These are phyloP conservation scores for Trichaptum fuscoviolaceum DNA, from an alignment of 768 basidiomycete species.

Conservation along the genomic window DNA sequence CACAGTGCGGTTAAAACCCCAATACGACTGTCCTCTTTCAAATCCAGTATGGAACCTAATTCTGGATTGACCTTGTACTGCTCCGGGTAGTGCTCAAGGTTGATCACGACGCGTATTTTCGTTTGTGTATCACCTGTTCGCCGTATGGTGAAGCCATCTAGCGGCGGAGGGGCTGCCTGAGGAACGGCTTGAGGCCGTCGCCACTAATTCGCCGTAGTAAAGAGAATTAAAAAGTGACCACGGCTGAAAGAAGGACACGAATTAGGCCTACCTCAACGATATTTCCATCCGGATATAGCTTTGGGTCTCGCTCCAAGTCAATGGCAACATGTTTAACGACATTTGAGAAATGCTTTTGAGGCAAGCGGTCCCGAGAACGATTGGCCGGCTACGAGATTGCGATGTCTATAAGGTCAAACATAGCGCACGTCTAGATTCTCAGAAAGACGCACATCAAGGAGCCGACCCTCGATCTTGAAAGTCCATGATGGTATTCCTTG, in stretches of 20 bases:
- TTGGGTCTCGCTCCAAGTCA: conserved; percentile 82
- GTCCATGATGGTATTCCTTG: conserved; percentile 89
- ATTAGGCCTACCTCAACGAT: conserved; percentile 70
- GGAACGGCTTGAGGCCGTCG: conserved; percentile 44
- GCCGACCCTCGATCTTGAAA: conserved; percentile 79
- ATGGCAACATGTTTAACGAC: conserved; percentile 80
- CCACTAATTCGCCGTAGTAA: conserved; percentile 42
- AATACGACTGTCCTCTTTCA: conserved; percentile 80
- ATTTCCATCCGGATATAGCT: conserved; percentile 77
- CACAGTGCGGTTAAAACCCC: conserved; percentile 81
- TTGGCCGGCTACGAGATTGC: conserved; percentile 6
- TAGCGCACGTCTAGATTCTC: not conserved
- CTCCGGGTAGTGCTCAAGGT: conserved; percentile 83
- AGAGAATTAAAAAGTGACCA: not conserved
- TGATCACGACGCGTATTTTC: conserved; percentile 76
- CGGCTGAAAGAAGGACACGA: not conserved
- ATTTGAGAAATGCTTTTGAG: conserved; percentile 78
- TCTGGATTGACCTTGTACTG: conserved; percentile 77
- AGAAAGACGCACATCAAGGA: conserved; percentile 60
- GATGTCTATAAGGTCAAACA: not conserved
- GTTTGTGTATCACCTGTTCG: conserved; percentile 77
- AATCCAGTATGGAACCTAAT: conserved; percentile 58
- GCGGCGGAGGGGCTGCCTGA: conserved; percentile 41
- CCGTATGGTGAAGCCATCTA: conserved; percentile 85
- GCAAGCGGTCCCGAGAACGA: conserved; percentile 42